Evolutionary conservation across 345 rosid species (phyloP), one percentile per base, ranked within the genome.

Genomic region (Euphorbia peplus): DNA sequence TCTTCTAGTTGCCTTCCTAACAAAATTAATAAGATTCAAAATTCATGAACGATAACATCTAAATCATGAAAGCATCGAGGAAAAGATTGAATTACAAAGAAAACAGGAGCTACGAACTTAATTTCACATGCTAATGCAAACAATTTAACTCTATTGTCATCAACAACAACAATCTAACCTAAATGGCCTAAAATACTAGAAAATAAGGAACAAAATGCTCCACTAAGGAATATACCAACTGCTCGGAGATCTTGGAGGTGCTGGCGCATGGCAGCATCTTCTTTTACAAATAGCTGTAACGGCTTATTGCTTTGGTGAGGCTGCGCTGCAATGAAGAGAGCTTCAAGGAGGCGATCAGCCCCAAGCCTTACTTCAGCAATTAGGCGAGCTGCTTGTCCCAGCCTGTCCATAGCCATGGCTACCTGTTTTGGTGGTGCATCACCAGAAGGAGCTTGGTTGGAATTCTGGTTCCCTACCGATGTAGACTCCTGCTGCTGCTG

Each of bases 361-460:
- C 96, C 98, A 41, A 93, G 83, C 53, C 96, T 82, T 4, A 93
- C 81, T 69, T 93, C 98, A 7, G 96, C 95, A 52, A 93, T 91
- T 78, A 83, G 87, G 67, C 97, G 83, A 12, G 86, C 91, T 5
- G 98, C 98, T 73, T 89, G 96, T 12, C 83, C 80, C 4, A 93
- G 89, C 59, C 98, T 85, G 56, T 93, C 98, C 96, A 93, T 85
- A 16, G 98, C 97, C 71, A 83, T 64, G 5, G 97, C 96, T 58
- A 93, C 98, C 85, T 91, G 96, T 77, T 91, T 91, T 16, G 98
- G 97, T 26, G 97, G 98, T 52, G 98, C 98, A 74, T 93, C 96
- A 16, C 74, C 78, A 19, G 70, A 46, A 6, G 79, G 64, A 62
- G 71, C 22, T 35, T 71, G 63, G 54, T 77, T 75, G 21, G 83